These are phyloP conservation scores for Rhizoctonia solani DNA, from an alignment of 1,284 basidiomycete species.

Conservation along the genomic window DNA sequence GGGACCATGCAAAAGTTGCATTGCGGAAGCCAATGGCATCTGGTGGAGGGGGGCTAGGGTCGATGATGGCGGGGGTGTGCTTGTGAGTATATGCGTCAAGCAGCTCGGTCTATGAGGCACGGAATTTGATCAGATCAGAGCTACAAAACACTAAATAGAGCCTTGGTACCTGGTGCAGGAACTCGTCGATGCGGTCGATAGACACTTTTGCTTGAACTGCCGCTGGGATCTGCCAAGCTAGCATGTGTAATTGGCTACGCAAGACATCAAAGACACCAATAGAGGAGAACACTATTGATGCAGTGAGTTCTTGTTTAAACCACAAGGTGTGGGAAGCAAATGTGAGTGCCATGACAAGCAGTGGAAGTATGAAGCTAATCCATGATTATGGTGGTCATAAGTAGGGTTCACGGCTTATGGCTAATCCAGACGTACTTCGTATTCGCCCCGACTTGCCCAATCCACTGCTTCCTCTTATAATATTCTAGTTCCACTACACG, in stretches of 20 bases:
- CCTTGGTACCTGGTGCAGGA: conserved; percentile 34
- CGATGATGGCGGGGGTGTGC: not conserved
- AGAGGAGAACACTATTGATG: conserved; percentile 38
- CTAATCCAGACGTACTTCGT: too few species aligned
- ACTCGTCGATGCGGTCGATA: conserved; percentile 37
- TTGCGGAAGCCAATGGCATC: conserved; percentile 37
- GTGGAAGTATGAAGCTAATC: conserved; percentile 61
- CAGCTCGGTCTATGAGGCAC: conserved; percentile 37
- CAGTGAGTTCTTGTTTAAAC: conserved; percentile 3
- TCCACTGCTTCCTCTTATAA: conserved; percentile 50
- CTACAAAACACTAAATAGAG: not conserved
- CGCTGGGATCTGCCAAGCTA: conserved; percentile 34
- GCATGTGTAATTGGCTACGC: conserved; percentile 6
- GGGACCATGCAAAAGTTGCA: conserved; percentile 36
- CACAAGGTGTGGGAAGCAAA: conserved; percentile 51
- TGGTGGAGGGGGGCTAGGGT: conserved; percentile 6
- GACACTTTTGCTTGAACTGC: conserved; percentile 37
- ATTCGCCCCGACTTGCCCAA: conserved; percentile 45
- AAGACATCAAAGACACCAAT: conserved; percentile 37
- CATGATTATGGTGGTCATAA: conserved; percentile 10
- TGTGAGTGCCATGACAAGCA: conserved; percentile 66
- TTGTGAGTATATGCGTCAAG: conserved; percentile 30
- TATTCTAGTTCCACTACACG: conserved; percentile 40
- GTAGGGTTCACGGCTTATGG: too few species aligned
- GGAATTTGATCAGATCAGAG: not conserved